Evolutionary conservation across 1,284 basidiomycete genomes (phyloP), one percentile per base, ranked within the genome.

Genomic region (Ustilago cynodontis): DNA sequence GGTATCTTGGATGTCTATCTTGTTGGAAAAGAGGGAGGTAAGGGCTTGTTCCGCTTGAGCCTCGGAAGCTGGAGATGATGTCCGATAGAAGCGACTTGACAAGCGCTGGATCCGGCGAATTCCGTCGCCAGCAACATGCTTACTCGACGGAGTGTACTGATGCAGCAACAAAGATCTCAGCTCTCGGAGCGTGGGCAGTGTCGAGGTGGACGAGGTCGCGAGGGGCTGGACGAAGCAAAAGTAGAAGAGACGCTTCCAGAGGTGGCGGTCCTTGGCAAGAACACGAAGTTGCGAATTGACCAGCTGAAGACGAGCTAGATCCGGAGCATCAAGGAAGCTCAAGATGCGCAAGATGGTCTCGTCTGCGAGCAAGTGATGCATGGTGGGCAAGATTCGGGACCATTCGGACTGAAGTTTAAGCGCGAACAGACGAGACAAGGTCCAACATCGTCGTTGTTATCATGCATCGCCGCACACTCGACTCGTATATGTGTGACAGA

Each of bases 221-320:
- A 20, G 22, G 3, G 75, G 71, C 8, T 43, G 66, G 3, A 77
- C 65, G 20, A 73, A 77, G 35, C 35, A 41, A 43, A 49, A 49
- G 43, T 68, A 74, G 59, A 70, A 76, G 54, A 69, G 65, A 5
- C 63, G 60, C 37, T 72, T 76, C 73, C 69, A 76, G 4, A 78
- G 72, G 22, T 73, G 77, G 24, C 58, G 73, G 31, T 79, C 77
- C 41, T 61, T 59, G n/a, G 73, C 68, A 13, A 79, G 50, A 2
- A 41, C 22, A 45, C 59, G 28, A 22, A 78, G 53, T 10, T 70
- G 64, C 10, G 51, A 57, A 49, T 35, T 65, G 47, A 71, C 71
- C 29, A 31, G 26, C 33, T 74, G 71, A 13, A 78, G 33, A 6
- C 61, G 55, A 54, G 33, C 53, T 13, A 78, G 62, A 28, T 73